Conservation (phyloP, 768 basidiomycete species). For the Lactarius deliciosus region DNA sequence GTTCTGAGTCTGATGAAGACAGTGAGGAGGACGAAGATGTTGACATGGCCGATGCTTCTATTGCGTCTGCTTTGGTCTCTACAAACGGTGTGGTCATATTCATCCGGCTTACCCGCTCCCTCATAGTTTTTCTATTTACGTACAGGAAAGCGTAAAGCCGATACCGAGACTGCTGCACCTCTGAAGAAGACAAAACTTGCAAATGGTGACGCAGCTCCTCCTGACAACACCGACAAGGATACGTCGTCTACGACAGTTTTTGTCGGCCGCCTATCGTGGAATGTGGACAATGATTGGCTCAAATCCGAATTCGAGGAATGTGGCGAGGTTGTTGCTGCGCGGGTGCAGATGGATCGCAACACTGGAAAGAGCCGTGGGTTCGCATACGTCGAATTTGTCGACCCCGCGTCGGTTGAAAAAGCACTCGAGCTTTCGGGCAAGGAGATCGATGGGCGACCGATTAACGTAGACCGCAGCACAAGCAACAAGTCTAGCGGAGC, state of each 20-base stretch:
- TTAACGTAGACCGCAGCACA: constrained; percentile 83
- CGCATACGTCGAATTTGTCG: constrained; percentile 78
- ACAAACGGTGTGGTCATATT: constrained; percentile 24
- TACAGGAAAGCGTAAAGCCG: constrained; percentile 80
- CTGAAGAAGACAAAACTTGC: constrained; percentile 82
- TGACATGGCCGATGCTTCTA: constrained; percentile 52
- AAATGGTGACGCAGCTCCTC: constrained; percentile 52
- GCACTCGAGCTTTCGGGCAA: constrained; percentile 78
- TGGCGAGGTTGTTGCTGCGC: constrained; percentile 87
- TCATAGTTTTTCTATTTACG: constrained; percentile 5
- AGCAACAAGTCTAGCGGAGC: constrained; percentile 42
- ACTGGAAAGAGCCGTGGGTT: constrained; percentile 83
- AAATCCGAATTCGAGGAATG: constrained; percentile 84
- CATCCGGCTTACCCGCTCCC: constrained; percentile 9
- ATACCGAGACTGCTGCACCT: constrained; percentile 54
- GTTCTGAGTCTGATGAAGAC: constrained; percentile 31
- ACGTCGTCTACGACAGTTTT: constrained; percentile 65
- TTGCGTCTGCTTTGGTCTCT: constrained; percentile 36
- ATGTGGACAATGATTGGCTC: constrained; percentile 94
- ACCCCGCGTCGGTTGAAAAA: constrained; percentile 69
- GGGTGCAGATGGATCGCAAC: constrained; percentile 82
- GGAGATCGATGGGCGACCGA: constrained; percentile 88
- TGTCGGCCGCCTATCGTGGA: constrained; percentile 93
- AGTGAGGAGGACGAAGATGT: constrained; percentile 50
- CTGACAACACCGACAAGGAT: constrained; percentile 43